Evolutionary conservation across 2,329 filamentous ascomycete species (phyloP).

Genomic region (Hirsutella rhossiliensis): DNA sequence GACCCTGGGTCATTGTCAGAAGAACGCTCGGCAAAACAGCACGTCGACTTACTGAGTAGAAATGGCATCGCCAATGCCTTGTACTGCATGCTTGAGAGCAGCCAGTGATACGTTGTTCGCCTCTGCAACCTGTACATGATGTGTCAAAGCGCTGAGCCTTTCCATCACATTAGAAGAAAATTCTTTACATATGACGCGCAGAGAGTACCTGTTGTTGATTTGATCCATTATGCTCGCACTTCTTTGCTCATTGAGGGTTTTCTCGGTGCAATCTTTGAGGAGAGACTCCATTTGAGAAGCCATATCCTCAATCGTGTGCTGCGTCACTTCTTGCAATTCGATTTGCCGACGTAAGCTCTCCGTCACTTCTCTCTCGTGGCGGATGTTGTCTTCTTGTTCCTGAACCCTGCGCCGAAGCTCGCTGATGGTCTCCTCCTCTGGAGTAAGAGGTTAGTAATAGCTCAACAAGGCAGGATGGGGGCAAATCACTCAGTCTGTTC

Average conservation of each 20-base stretch:
- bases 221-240: slow-evolving; percentile 1
- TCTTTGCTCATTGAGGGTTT: neutral
- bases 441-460: neutral
- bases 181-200: neutral
- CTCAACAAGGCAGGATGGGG: too few species aligned
- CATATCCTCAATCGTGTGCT: slow-evolving; percentile 5
- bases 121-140: neutral
- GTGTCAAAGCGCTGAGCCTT: neutral
- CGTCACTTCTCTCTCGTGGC: slow-evolving; percentile 1
- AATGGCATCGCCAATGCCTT: neutral
- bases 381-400: slow-evolving; percentile 7
- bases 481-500: slow-evolving; percentile 10
- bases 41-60: neutral
- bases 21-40: neutral
- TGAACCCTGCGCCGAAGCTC: slow-evolving; percentile 9
- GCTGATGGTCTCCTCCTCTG: slow-evolving; percentile 14
- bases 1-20: neutral
- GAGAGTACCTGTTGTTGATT: slow-evolving; percentile 10
- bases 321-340: slow-evolving; percentile 5
- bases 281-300: slow-evolving; percentile 10
- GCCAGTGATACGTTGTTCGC: neutral
- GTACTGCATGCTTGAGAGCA: neutral
- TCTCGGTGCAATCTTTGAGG: slow-evolving; percentile 3
- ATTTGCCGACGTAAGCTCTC: slow-evolving; percentile 5
- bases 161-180: neutral